These are phyloP conservation scores for Mycena floridula DNA, from an alignment of 768 basidiomycete genomes.

Conservation along the genomic window DNA sequence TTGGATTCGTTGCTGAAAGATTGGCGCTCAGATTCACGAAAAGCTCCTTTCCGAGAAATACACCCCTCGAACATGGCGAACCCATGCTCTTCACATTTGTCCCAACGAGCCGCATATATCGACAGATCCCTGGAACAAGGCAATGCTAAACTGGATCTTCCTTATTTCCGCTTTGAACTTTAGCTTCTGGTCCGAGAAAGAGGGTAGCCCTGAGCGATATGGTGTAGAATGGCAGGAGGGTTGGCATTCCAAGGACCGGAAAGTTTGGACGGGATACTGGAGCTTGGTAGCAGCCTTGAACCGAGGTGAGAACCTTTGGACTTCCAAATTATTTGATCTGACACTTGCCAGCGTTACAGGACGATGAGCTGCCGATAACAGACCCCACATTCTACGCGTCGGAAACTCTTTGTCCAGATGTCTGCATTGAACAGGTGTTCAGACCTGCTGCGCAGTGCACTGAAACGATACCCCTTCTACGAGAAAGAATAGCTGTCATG, in stretches of 20 bases:
- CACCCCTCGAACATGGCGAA: constrained; percentile 77
- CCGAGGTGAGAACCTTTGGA: constrained; percentile 43
- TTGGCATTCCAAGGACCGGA: constrained; percentile 48
- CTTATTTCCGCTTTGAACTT: constrained; percentile 83
- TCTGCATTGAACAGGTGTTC: constrained; percentile 64
- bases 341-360: constrained; percentile 52
- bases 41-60: constrained; percentile 60
- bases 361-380: constrained; percentile 70
- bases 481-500: constrained; percentile 69
- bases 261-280: constrained; percentile 81
- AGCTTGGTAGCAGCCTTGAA: constrained; percentile 80
- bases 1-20: background rate
- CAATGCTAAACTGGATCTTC: constrained; percentile 80
- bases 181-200: constrained; percentile 80
- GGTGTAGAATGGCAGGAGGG: constrained; percentile 73
- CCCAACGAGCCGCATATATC: constrained; percentile 60
- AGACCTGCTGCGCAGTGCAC: constrained; percentile 46
- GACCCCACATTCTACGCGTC: constrained; percentile 76
- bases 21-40: constrained; percentile 44
- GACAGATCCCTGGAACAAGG: constrained; percentile 45
- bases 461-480: constrained; percentile 66
- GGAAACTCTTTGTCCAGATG: constrained; percentile 63
- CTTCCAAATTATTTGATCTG: constrained; percentile 2
- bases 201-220: constrained; percentile 54
- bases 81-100: constrained; percentile 67